Base-by-base conservation (phyloP, 2,329 filamentous ascomycete genomes). In the Capronia coronata region DNA sequence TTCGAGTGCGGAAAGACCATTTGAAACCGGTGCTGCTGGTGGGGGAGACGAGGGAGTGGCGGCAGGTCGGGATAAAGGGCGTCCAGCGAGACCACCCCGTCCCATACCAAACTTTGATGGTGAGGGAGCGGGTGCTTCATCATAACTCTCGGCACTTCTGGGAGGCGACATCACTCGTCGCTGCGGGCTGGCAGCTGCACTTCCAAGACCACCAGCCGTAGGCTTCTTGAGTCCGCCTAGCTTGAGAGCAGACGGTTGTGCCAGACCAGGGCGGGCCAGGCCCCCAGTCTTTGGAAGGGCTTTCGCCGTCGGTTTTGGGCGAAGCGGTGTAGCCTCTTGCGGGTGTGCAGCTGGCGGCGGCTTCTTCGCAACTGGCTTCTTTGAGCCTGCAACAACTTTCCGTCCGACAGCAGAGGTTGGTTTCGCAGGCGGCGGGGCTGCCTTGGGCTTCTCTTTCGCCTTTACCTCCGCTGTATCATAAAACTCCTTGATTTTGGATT, bases 401-500 rank as follows among this genome's bases (percentile, higher is more conserved):
- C 77, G 81, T 11, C 72, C 72, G 16, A 66, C 61, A 43, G 64
- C 59, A 30, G 79, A 76, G 35, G 75, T 71, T 14, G 73, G 67
- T 59, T 77, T 77, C 2, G 87, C 78, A 7, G 82, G 79, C 19
- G 77, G 73, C 43, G 76, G 71, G 29, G 75, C 74, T 14, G 87
- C 79, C 71, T 96, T 96, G 0, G 91, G 91, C 70, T 94, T 94
- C 65, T 89, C 88, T 65, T 93, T 94, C 22, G 87, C 85, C 65
- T 88, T 90, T 46, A 94, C 87, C 64, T 91, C 83, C 22, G 87
- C 87, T 3, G 78, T 76, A 48, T 91, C 86, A 52, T 83, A 86
- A 66, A 82, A 97, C 66, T 98, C 93, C 71, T 94, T 96, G 66
- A 97, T 86, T 68, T 96, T 98, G 55, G 77, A 86, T 71, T 95